These are phyloP conservation scores for Alternaria ethzedia DNA, from an alignment of 2,329 filamentous ascomycete genomes.

Conservation along the genomic window DNA sequence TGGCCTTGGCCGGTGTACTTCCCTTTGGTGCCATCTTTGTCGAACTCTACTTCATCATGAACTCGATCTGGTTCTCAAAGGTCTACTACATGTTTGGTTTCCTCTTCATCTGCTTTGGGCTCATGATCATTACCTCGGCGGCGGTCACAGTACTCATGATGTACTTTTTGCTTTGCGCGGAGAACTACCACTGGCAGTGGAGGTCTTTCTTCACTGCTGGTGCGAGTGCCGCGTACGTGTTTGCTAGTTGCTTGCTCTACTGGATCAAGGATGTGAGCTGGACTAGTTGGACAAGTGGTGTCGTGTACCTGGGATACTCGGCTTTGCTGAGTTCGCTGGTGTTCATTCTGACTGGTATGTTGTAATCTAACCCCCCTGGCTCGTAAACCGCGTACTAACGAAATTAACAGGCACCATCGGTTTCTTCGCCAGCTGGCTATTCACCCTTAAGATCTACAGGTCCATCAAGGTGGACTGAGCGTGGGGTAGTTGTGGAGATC, in stretches of 20 bases:
- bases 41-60: constrained; percentile 99
- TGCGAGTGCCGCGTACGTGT: constrained; percentile 89
- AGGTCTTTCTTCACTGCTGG: constrained; percentile 90
- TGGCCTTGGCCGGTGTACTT: constrained; percentile 88
- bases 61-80: constrained; percentile 96
- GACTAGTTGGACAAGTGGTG: constrained; percentile 80
- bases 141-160: constrained; percentile 92
- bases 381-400: constrained; percentile 13
- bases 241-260: constrained; percentile 88
- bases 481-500: not conserved
- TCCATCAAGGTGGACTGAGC: constrained; percentile 95
- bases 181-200: constrained; percentile 99
- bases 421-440: constrained; percentile 93
- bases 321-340: constrained; percentile 87
- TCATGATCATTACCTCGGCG: constrained; percentile 95
- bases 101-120: constrained; percentile 93
- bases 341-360: constrained; percentile 89
- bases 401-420: constrained; percentile 79
- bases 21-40: constrained; percentile 98
- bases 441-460: constrained; percentile 89
- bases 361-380: not conserved
- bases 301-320: constrained; percentile 94
- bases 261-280: constrained; percentile 88
- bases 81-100: constrained; percentile 99
- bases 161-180: constrained; percentile 93